Conservation (phyloP, 108 stramenopile genomes). For the Skeletonema costatum region DNA sequence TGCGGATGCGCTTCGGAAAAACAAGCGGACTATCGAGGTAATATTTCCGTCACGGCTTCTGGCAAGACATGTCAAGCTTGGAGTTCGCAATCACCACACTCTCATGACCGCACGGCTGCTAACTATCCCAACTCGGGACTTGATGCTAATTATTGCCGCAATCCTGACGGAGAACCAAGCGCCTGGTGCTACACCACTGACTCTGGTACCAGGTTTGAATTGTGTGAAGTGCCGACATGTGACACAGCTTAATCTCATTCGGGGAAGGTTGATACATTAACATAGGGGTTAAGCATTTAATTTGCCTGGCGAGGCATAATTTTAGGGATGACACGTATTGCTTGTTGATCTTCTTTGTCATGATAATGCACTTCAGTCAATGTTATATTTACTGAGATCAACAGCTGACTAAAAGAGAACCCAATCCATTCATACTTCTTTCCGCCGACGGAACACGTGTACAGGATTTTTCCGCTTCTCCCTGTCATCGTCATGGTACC, state of each 20-base stretch:
- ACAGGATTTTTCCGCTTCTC: background rate
- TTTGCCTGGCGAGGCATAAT: too few relatives aligned
- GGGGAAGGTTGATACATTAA: too few relatives aligned
- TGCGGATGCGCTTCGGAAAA: background rate
- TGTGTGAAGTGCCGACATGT: too few relatives aligned
- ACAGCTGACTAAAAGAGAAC: too few relatives aligned
- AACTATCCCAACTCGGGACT: slow-evolving; percentile 23
- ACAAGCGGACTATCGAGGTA: slow-evolving; percentile 40
- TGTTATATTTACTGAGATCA: too few relatives aligned
- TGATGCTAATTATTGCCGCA: slow-evolving; percentile 35
- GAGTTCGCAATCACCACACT: slow-evolving; percentile 14
- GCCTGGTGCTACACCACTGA: slow-evolving; percentile 35
- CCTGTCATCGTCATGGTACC: background rate
- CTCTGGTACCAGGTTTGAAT: background rate
- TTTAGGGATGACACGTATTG: too few relatives aligned
- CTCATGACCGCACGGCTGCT: slow-evolving; percentile 7
- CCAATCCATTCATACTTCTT: background rate
- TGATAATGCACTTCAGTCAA: too few relatives aligned
- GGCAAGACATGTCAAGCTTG: slow-evolving; percentile 29
- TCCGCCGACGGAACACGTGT: background rate
- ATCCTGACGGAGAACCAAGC: slow-evolving; percentile 12
- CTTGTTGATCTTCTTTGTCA: too few relatives aligned
- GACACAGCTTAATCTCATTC: too few relatives aligned
- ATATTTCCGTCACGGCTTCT: background rate
- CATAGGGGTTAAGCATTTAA: too few relatives aligned